phyloP scores from a whole-genome alignment of 1,284 basidiomycete species.

The Pyrrhoderma lamaoense region DNA sequence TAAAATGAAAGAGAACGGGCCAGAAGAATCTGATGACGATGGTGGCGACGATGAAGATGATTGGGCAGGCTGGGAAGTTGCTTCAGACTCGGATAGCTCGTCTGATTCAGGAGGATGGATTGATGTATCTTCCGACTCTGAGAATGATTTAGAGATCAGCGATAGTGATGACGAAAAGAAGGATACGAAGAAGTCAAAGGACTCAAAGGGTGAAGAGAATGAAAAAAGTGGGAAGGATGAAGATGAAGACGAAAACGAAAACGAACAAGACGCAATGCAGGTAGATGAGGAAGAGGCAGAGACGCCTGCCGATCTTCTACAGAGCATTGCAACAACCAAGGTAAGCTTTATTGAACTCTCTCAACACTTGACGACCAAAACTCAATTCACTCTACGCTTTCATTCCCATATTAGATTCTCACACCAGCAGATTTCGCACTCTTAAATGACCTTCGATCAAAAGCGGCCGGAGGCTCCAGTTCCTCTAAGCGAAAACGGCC shows the following conservation, averaged over 20 bases:
- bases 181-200: conserved; percentile 29
- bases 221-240: conserved; percentile 19
- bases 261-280: not conserved
- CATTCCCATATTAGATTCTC: conserved; percentile 59
- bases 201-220: conserved; percentile 27
- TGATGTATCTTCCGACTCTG: conserved; percentile 70
- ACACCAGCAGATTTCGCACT: conserved; percentile 97
- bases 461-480: conserved; percentile 51
- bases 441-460: conserved; percentile 82
- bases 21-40: conserved; percentile 42
- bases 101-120: conserved; percentile 80
- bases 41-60: conserved; percentile 65
- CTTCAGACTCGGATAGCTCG: conserved; percentile 57
- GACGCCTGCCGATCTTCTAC: conserved; percentile 4
- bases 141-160: conserved; percentile 67
- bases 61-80: conserved; percentile 91
- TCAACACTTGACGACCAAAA: not conserved
- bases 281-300: not conserved
- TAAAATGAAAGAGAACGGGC: conserved; percentile 59
- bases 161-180: conserved; percentile 80
- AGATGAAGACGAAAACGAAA: conserved; percentile 21
- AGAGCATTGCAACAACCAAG: conserved; percentile 70
- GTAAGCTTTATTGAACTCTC: conserved; percentile 30
- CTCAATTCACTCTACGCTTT: no score
- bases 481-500: conserved; percentile 86